Evolutionary conservation across 305 asterid genomes (phyloP), one percentile per base, ranked within the genome.

Genomic region (Vinca major): DNA sequence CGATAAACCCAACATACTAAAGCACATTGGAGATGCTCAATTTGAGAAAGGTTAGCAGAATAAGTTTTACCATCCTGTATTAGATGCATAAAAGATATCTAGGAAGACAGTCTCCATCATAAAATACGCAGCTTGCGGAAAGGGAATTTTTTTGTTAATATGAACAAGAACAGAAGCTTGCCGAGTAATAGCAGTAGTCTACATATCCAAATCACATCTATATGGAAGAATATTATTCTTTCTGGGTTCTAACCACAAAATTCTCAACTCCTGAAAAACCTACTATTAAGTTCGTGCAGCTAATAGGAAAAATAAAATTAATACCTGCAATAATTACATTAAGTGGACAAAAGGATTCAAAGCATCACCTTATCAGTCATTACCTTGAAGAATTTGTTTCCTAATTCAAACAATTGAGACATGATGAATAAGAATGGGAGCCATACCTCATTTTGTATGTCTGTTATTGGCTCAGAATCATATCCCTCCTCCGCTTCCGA

Each of bases 401-500:
- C 13, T 12, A 37, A 50, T 19, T 62, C 69, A 63, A 63, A 48
- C 44, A 43, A 14, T 54, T n/a, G 13, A 61, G 39, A 68, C 2
- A 33, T 17, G 12, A 17, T 13, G 10, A 26, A 63, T n/a, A 52
- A 43, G 61, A 40, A 75, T 43, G 70, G 65, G 62, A 74, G n/a
- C 68, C 41, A 36, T 85, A 93, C 97, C 96, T 93, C 92, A 77
- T 80, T 82, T 75, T 77, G 88, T 53, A 76, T 64, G 79, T 73
- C 74, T 77, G 62, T 79, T 62, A 79, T 75, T 72, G 80, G 86
- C 53, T 85, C 94, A 3, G 90, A 78, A 57, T 86, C 95, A 62
- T 91, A 86, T 47, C 84, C 83, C 71, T 86, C 83, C 62, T 87
- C 97, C 65, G 88, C 89, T 62, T 90, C 98, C 17, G 99, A 93